Percentiles rank a stretch among this genome's conserved stretches.
These are phyloP conservation scores for Scedosporium apiospermum DNA, from an alignment of 2,329 filamentous ascomycete genomes.

Conservation along the genomic window DNA sequence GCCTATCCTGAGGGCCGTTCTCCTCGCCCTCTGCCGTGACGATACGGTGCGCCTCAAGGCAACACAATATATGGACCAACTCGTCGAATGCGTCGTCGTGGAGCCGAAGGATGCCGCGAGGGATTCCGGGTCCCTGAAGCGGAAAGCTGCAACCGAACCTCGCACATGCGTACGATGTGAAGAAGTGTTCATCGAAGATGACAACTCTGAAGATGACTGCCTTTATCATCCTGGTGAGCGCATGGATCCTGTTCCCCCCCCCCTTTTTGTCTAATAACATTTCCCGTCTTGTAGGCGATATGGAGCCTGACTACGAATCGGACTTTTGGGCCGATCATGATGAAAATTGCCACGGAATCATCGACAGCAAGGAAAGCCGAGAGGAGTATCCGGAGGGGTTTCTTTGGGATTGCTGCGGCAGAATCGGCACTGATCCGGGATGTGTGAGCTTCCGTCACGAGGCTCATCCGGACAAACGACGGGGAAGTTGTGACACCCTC, in stretches of 20 bases:
- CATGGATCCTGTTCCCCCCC: too few relatives aligned
- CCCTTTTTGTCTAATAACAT: neutral
- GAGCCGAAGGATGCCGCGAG: neutral
- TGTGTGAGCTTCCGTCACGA: conserved; percentile 12
- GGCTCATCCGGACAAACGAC: conserved; percentile 8
- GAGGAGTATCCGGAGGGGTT: conserved; percentile 12
- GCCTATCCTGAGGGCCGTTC: neutral
- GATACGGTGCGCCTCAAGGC: neutral
- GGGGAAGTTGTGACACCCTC: neutral
- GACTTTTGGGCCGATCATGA: conserved; percentile 11
- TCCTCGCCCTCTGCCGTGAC: neutral
- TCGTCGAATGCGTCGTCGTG: neutral
- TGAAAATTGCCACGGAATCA: conserved; percentile 7
- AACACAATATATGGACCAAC: neutral
- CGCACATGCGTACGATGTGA: neutral
- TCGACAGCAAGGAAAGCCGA: conserved; percentile 11
- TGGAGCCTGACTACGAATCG: conserved; percentile 10
- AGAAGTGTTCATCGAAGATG: neutral
- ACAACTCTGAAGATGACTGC: neutral
- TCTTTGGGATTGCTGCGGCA: conserved; percentile 14
- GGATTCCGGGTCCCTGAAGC: neutral
- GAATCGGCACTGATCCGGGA: conserved; percentile 3
- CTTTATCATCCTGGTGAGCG: neutral
- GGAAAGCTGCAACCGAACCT: neutral
- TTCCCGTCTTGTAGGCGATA: conserved; percentile 8